Conservation (phyloP, 805 yeast species). For the Zygosaccharomyces rouxii region DNA sequence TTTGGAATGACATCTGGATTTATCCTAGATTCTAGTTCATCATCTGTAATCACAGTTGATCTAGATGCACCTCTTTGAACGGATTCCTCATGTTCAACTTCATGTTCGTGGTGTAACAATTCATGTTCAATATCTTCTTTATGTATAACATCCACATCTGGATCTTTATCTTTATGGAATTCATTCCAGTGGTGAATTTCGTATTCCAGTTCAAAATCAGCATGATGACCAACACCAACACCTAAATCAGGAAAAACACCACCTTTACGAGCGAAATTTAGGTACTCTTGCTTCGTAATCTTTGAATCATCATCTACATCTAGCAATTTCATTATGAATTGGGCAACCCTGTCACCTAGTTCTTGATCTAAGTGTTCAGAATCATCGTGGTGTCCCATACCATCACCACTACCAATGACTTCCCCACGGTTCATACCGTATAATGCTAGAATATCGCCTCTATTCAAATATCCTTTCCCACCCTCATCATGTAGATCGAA, state of each 20-base stretch:
- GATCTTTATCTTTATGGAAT: constrained; percentile 71
- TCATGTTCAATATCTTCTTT: constrained; percentile 89
- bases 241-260: constrained; percentile 87
- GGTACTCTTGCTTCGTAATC: constrained; percentile 67
- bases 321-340: constrained; percentile 51
- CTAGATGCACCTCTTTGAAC: constrained; percentile 36
- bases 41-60: constrained; percentile 37
- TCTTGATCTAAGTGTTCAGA: constrained; percentile 55
- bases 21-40: constrained; percentile 40
- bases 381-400: constrained; percentile 76
- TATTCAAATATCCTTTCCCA: constrained; percentile 51
- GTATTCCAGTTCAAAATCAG: constrained; percentile 88
- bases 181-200: constrained; percentile 93
- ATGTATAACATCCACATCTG: constrained; percentile 74
- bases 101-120: constrained; percentile 78
- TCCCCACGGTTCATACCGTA: constrained; percentile 74
- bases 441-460: constrained; percentile 64
- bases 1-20: constrained; percentile 37
- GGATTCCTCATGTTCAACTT: constrained; percentile 55
- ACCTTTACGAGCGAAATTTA: constrained; percentile 53
- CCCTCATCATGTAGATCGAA: constrained; percentile 76
- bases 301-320: constrained; percentile 65
- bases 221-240: constrained; percentile 90
- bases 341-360: constrained; percentile 50
- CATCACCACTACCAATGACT: constrained; percentile 84